A percentile compares a stretch with the other conserved stretches of the same genome.
phyloP scores from a whole-genome alignment of 2,329 filamentous ascomycete species.

The Magnaporthiopsis rhizophila region DNA sequence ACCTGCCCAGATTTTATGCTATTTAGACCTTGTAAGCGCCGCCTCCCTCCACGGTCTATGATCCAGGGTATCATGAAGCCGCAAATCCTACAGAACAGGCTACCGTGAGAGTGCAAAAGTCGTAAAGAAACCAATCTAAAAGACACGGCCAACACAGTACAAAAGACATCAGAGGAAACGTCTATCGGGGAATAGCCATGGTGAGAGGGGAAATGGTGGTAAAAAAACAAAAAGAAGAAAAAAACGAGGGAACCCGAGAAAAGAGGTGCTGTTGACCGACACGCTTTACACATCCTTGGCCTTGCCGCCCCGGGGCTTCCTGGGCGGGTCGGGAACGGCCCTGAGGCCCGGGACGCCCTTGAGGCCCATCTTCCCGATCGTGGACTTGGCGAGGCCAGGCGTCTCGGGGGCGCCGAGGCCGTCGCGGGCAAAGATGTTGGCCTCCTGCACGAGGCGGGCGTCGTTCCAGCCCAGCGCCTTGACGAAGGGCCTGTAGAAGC shows the following conservation, averaged over 20 bases:
- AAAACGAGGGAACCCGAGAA: not conserved
- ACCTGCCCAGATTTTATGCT: not conserved
- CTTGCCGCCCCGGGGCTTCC: slow-evolving; percentile 3
- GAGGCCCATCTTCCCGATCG: slow-evolving; percentile 50
- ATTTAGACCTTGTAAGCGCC: not conserved
- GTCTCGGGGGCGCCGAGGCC: slow-evolving; percentile 39
- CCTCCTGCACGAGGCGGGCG: slow-evolving; percentile 38
- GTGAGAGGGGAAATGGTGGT: not conserved
- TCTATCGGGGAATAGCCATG: not conserved
- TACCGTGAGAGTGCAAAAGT: not conserved
- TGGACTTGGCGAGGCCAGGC: slow-evolving; percentile 37
- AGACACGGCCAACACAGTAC: not conserved
- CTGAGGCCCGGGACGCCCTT: slow-evolving; percentile 41
- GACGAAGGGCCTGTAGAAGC: slow-evolving; percentile 44
- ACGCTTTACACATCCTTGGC: too few species aligned
- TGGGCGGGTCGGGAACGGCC: slow-evolving; percentile 34
- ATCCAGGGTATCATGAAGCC: not conserved
- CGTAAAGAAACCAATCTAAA: not conserved
- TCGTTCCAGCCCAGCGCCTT: slow-evolving; percentile 36
- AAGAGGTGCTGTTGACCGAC: not conserved
- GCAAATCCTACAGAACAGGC: not conserved
- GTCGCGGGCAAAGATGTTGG: slow-evolving; percentile 39
- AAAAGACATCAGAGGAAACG: not conserved
- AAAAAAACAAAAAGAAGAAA: not conserved
- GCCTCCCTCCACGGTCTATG: not conserved